Percentiles rank a stretch among this genome's conserved stretches.
These are phyloP conservation scores for Acarospora socialis DNA, from an alignment of 2,329 filamentous ascomycete genomes.

Conservation along the genomic window DNA sequence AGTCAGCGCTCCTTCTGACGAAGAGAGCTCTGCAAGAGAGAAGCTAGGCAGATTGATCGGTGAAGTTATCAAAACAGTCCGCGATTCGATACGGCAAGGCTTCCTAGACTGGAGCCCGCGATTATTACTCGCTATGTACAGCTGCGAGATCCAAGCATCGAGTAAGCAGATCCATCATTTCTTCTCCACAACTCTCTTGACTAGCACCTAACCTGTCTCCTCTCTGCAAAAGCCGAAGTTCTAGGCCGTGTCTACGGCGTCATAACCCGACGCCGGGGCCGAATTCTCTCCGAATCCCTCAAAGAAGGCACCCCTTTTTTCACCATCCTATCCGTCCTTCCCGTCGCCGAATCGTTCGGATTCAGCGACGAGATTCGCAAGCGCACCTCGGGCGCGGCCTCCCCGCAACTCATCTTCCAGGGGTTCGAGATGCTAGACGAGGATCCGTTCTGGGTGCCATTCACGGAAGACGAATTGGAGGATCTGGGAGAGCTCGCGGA, in stretches of 20 bases:
- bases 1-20: slow-evolving; percentile 40
- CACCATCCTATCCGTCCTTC: slow-evolving; percentile 75
- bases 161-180: slow-evolving; percentile 36
- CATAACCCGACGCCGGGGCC: slow-evolving; percentile 84
- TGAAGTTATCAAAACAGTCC: slow-evolving; percentile 81
- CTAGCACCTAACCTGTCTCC: slow-evolving; percentile 14
- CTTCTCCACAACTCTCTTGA: slow-evolving; percentile 1
- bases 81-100: slow-evolving; percentile 65
- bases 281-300: slow-evolving; percentile 78
- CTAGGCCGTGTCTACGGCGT: slow-evolving; percentile 91
- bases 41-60: slow-evolving; percentile 70
- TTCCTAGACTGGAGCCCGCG: slow-evolving; percentile 94
- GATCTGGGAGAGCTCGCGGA: slow-evolving; percentile 90
- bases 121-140: slow-evolving; percentile 96
- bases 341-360: slow-evolving; percentile 88
- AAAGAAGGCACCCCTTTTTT: slow-evolving; percentile 95
- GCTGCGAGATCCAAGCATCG: slow-evolving; percentile 89
- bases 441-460: slow-evolving; percentile 95
- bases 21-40: slow-evolving; percentile 43
- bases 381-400: slow-evolving; percentile 75
- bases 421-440: slow-evolving; percentile 89
- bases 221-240: slow-evolving; percentile 53
- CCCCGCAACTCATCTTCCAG: slow-evolving; percentile 83
- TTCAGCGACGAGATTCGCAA: slow-evolving; percentile 96
- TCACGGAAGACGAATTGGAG: slow-evolving; percentile 91